Base-by-base conservation (phyloP, 257 asterid species). In the Eustoma russellianum region DNA sequence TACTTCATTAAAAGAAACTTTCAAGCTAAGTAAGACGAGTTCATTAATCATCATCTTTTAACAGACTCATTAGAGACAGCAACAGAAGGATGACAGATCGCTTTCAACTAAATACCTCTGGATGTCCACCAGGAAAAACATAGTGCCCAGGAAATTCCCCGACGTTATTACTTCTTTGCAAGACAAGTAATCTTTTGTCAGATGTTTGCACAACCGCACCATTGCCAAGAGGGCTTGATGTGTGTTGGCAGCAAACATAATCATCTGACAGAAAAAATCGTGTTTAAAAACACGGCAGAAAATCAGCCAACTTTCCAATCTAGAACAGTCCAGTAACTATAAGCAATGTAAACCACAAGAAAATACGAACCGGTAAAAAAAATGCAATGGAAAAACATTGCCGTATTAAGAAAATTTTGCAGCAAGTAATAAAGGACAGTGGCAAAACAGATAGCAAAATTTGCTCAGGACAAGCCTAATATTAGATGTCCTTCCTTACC, bases 71-170 rank as follows among this genome's bases (percentile, higher is more conserved):
- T 9, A 38, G 6, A 4, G 3, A 24, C 1, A 24, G 30, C n/a
- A n/a, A n/a, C n/a, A n/a, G 3, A 24, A 24, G 30, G 30, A 24
- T 1, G 30, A 24, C 30, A 1, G 2, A 24, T 24, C 30, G 30
- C 2, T 24, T 24, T 24, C 30, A 17, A 40, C 7, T 17, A 60
- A 35, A 52, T 73, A 87, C 95, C 96, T 91, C 96, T 33, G 96
- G 95, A 72, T 87, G 98, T 61, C 96, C 98, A 48, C 96, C 98
- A 43, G 96, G 96, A 67, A 87, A 91, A 67, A 91, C 98, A 67
- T 68, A 84, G 66, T 88, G 83, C 49, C 83, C 90, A 33, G 98
- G 95, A 72, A 87, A 91, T 67, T 91, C 98, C 46, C 98, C 96
- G 41, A 91, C 98, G 56, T 84, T 84, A 52, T 76, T 73, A 75